Evolutionary conservation across 805 yeast genomes (phyloP).

Genomic region (Clavispora santaluciae): DNA sequence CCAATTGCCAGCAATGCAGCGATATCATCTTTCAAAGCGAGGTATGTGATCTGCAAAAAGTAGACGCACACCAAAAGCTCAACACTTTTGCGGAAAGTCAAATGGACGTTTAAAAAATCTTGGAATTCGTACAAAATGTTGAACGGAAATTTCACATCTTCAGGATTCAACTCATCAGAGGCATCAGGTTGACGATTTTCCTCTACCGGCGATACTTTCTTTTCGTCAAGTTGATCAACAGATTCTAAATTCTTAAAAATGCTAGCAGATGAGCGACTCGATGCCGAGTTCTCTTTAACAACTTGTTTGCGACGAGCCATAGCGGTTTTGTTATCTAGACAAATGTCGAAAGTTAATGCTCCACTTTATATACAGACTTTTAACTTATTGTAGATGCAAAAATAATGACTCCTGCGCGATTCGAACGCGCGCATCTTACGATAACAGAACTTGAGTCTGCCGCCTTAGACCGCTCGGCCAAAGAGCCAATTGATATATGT

Average conservation of each 20-base stretch:
- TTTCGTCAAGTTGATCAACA: neutral
- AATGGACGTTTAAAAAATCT: constrained; percentile 33
- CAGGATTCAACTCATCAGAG: constrained; percentile 3
- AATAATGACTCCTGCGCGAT: constrained; percentile 10
- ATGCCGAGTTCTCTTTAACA: constrained; percentile 4
- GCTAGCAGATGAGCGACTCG: constrained; percentile 14
- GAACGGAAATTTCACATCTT: constrained; percentile 10
- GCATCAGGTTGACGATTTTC: neutral
- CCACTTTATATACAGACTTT: neutral
- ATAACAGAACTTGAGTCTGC: constrained; percentile 10
- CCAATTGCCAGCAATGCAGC: constrained; percentile 19
- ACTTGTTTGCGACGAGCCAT: constrained; percentile 17
- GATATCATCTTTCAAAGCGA: constrained; percentile 14
- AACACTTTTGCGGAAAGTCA: constrained; percentile 26
- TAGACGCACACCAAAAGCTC: constrained; percentile 29
- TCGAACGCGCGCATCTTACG: constrained; percentile 10
- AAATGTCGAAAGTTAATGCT: constrained; percentile 1
- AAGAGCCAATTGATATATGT: constrained; percentile 2
- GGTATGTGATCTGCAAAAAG: constrained; percentile 27
- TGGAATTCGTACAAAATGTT: constrained; percentile 25
- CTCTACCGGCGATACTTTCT: neutral
- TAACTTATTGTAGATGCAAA: neutral
- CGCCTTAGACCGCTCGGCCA: constrained; percentile 11
- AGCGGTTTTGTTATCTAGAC: neutral
- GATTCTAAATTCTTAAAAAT: constrained; percentile 8